Conservation (phyloP, 805 yeast genomes). For the Tetrapisispora namnaoensis region DNA sequence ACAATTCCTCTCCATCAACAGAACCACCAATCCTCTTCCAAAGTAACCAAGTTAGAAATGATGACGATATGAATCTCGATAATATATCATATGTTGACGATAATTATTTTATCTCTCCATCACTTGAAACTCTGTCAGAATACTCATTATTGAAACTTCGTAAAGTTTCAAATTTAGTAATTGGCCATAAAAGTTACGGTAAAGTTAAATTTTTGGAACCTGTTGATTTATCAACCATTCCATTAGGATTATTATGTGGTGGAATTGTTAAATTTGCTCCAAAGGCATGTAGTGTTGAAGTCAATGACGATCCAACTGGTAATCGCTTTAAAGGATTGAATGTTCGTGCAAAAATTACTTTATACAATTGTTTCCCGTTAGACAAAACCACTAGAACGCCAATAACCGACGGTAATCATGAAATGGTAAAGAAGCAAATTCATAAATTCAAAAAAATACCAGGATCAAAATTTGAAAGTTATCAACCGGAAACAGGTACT, state of each 20-base stretch:
- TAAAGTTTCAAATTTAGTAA: conserved; percentile 49
- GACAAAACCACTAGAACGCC: conserved; percentile 61
- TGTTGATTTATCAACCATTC: conserved; percentile 68
- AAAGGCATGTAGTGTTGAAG: conserved; percentile 60
- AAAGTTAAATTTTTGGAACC: conserved; percentile 66
- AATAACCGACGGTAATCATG: conserved; percentile 69
- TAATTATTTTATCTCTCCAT: conserved; percentile 85
- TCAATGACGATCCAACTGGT: conserved; percentile 52
- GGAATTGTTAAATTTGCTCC: conserved; percentile 51
- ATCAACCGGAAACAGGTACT: conserved; percentile 65
- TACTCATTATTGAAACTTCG: conserved; percentile 57
- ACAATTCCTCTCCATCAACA: background rate
- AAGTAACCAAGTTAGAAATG: background rate
- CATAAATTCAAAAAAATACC: conserved; percentile 51
- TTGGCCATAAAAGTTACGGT: conserved; percentile 73
- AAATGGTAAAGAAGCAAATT: conserved; percentile 58
- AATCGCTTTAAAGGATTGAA: conserved; percentile 74
- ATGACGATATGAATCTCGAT: conserved; percentile 11
- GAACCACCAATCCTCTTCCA: too few relatives aligned
- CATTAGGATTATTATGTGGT: conserved; percentile 56
- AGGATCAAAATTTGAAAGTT: conserved; percentile 53
- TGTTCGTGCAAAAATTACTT: conserved; percentile 58
- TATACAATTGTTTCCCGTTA: conserved; percentile 76
- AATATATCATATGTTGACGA: conserved; percentile 46
- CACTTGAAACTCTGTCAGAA: conserved; percentile 49